phyloP scores from a whole-genome alignment of 352 stramenopile species.

The Phytophthora europaea region DNA sequence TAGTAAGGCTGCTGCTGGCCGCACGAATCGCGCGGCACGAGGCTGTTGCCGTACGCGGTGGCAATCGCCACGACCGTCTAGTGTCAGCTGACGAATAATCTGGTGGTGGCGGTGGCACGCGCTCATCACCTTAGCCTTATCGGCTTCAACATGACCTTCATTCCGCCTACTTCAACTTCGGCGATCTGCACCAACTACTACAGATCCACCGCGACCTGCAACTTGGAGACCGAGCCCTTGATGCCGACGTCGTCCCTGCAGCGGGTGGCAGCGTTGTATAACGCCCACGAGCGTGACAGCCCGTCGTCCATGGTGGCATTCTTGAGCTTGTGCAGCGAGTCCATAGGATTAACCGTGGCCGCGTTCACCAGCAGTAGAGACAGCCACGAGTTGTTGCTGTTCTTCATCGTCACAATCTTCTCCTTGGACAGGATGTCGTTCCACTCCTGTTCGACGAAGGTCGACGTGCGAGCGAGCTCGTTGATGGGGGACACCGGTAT shows the following conservation, averaged over 20 bases:
- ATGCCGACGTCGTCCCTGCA: constrained; percentile 26
- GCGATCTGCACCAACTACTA: background rate
- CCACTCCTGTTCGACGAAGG: constrained; percentile 82
- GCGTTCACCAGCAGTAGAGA: constrained; percentile 82
- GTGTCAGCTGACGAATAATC: constrained; percentile 1
- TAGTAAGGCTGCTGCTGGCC: background rate
- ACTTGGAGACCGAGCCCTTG: constrained; percentile 2
- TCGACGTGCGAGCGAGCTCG: constrained; percentile 66
- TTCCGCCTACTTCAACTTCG: constrained; percentile 10
- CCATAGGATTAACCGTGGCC: constrained; percentile 61
- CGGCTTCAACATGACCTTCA: constrained; percentile 13
- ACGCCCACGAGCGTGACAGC: constrained; percentile 67
- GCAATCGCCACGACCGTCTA: background rate
- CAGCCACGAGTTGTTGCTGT: constrained; percentile 64
- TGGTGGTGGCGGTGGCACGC: background rate
- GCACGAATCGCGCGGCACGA: background rate
- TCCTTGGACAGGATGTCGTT: constrained; percentile 77
- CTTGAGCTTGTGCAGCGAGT: constrained; percentile 55
- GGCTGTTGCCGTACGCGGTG: background rate
- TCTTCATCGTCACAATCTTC: constrained; percentile 46
- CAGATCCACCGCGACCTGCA: constrained; percentile 22
- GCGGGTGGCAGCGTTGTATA: constrained; percentile 76
- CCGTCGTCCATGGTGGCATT: constrained; percentile 75
- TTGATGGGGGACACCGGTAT: constrained; percentile 79
- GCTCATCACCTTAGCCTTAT: constrained; percentile 4